Conservation (phyloP, 257 asterid genomes). For the Ballota nigra region DNA sequence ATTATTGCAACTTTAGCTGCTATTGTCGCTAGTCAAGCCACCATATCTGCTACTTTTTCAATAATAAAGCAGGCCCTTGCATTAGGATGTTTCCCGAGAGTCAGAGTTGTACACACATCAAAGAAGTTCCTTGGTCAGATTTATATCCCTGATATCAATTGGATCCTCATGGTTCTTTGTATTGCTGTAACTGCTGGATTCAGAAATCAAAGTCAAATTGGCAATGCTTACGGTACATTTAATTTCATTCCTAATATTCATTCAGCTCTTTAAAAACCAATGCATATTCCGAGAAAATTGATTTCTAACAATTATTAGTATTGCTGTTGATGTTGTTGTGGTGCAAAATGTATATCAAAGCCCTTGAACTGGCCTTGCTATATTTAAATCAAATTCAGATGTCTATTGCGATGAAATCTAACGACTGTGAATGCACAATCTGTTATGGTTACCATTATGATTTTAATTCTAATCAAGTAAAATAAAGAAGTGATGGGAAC, state of each 20-base stretch:
- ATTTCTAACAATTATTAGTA: not conserved
- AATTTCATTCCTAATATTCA: not conserved
- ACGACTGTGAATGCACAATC: not conserved
- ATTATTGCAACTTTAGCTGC: slow-evolving; percentile 81
- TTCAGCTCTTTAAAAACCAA: not conserved
- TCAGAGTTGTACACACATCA: slow-evolving; percentile 83
- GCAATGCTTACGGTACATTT: slow-evolving; percentile 81
- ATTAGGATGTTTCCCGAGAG: slow-evolving; percentile 76
- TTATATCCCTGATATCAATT: slow-evolving; percentile 78
- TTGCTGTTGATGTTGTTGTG: not conserved
- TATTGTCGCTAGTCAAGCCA: slow-evolving; percentile 82
- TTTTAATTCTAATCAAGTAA: not conserved
- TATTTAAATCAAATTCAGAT: no score
- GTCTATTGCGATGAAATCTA: no score
- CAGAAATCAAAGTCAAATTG: slow-evolving; percentile 88
- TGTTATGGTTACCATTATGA: not conserved
- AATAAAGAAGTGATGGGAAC: not conserved
- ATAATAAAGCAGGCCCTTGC: slow-evolving; percentile 75
- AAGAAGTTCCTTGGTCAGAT: slow-evolving; percentile 44
- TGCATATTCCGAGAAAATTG: not conserved
- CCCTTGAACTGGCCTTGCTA: not conserved
- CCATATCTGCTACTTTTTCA: slow-evolving; percentile 74
- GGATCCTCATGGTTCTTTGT: slow-evolving; percentile 96
- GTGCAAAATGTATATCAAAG: not conserved
- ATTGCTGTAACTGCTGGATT: slow-evolving; percentile 97